Percentiles rank a stretch among this genome's conserved stretches.
These are phyloP conservation scores for Aspergillus heteromorphus DNA, from an alignment of 495 filamentous ascomycete genomes.

Conservation along the genomic window DNA sequence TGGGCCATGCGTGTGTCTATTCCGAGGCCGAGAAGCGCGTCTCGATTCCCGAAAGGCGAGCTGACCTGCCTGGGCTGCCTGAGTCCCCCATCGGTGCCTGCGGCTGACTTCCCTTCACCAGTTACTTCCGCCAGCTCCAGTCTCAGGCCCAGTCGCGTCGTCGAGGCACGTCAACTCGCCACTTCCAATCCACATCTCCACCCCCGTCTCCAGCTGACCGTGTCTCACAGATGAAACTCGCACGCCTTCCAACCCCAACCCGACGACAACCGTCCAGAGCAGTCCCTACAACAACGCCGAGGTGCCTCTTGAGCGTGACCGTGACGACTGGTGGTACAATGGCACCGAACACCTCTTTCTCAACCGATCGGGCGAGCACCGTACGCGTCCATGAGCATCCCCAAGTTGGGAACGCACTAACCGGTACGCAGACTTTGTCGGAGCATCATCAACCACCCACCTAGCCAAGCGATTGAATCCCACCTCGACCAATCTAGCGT, in stretches of 20 bases:
- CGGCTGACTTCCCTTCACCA: conserved; percentile 8
- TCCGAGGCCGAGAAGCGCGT: conserved; percentile 35
- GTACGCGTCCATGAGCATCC: conserved; percentile 11
- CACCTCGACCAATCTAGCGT: conserved; percentile 28
- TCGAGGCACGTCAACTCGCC: not conserved
- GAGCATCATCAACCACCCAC: conserved; percentile 31
- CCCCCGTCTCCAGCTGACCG: no score
- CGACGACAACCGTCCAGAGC: not conserved
- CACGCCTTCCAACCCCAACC: conserved; percentile 7
- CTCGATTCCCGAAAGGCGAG: conserved; percentile 31
- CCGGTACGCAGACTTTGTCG: conserved; percentile 25
- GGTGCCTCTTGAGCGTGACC: conserved; percentile 24
- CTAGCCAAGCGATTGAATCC: conserved; percentile 33
- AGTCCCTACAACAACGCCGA: conserved; percentile 19
- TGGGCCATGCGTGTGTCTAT: conserved; percentile 28
- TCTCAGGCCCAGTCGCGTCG: conserved; percentile 20
- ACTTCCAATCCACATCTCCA: no score
- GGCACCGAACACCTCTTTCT: conserved; percentile 32
- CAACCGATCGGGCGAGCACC: conserved; percentile 33
- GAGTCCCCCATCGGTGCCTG: not conserved
- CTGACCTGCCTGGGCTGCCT: no score
- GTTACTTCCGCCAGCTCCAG: conserved; percentile 29
- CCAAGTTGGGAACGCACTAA: not conserved
- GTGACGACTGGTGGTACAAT: conserved; percentile 39
- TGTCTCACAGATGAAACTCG: conserved; percentile 3